phyloP scores from a whole-genome alignment of 2,329 filamentous ascomycete genomes.

The Thelonectria blattea region DNA sequence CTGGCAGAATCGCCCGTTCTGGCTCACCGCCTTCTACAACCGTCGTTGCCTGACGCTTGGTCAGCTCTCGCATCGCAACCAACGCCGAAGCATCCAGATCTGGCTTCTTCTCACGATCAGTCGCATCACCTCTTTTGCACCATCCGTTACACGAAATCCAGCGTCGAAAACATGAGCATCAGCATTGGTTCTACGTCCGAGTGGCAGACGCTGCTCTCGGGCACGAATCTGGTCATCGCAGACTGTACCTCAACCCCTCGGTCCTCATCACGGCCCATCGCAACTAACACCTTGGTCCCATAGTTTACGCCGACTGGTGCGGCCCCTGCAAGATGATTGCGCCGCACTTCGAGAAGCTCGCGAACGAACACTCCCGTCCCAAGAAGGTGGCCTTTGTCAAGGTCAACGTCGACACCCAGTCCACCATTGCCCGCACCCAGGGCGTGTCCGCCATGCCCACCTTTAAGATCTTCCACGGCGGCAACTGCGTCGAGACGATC shows the following conservation, averaged over 20 bases:
- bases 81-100: slow-evolving; percentile 22
- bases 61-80: slow-evolving; percentile 23
- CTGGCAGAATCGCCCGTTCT: background rate
- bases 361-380: slow-evolving; percentile 78
- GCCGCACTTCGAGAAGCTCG: slow-evolving; percentile 85
- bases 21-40: slow-evolving; percentile 33
- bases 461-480: slow-evolving; percentile 87
- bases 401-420: slow-evolving; percentile 86
- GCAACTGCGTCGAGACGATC: slow-evolving; percentile 75
- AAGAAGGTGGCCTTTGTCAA: slow-evolving; percentile 89
- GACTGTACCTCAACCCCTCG: slow-evolving; percentile 72
- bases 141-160: slow-evolving; percentile 16
- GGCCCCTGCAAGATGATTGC: slow-evolving; percentile 92
- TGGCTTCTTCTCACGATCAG: slow-evolving; percentile 24
- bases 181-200: slow-evolving; percentile 70
- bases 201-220: slow-evolving; percentile 74
- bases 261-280: slow-evolving; percentile 1
- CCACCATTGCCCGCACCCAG: slow-evolving; percentile 77
- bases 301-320: slow-evolving; percentile 96
- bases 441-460: slow-evolving; percentile 89
- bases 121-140: background rate
- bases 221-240: slow-evolving; percentile 80
- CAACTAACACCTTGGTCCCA: slow-evolving; percentile 37
- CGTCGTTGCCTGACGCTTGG: slow-evolving; percentile 25
- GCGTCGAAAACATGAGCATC: slow-evolving; percentile 50